Base-by-base conservation (phyloP, 2,329 filamentous ascomycete genomes). In the Cadophora malorum region DNA sequence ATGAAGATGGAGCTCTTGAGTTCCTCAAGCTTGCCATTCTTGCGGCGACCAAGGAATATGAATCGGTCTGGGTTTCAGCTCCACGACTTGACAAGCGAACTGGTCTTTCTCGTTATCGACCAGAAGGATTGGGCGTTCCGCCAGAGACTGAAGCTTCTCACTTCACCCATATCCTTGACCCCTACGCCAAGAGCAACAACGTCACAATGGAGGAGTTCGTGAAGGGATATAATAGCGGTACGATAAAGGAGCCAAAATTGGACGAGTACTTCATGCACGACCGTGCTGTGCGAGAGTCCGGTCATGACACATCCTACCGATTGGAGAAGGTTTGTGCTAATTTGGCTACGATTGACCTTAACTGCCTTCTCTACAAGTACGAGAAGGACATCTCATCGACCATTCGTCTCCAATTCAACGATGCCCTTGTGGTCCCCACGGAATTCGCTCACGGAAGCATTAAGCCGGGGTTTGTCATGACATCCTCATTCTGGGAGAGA, bases 241-340 rank as follows among this genome's bases (percentile, higher is more conserved):
- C 87, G 63, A 86, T 99, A 31, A 79, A 84, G 58, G 95, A 98
- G 81, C 94, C 94, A 0, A 93, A 97, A 71, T 84, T 99, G 16
- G 96, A 99, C 76, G 89, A 94, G 58, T 99, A 98, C 81, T 98
- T 98, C 81, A 82, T 97, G 77, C 96, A 99, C 79, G 96, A 99
- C 78, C 91, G 96, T 68, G 94, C 95, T 1, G 94, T 98, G 41
- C 91, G 96, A 73, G 96, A 99, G 80, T 97, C 95, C 21, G 96
- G 96, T 14, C 96, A 99, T 79, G 96, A 99, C 78, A 99, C 96
- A 2, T 92, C 92, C 19, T 98, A 98, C 80, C 92, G 96, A 21
- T 85, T 99, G 23, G 96, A 98, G 80, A 90, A 89, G 58, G 86
- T 96, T 28, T 94, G 92, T 74, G 96, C 93, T 12, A 89, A 97